A percentile compares a stretch with the other conserved stretches of the same genome.
These are phyloP conservation scores for Polygonum aviculare DNA, from an alignment of 148 eudicot genomes.

Conservation along the genomic window DNA sequence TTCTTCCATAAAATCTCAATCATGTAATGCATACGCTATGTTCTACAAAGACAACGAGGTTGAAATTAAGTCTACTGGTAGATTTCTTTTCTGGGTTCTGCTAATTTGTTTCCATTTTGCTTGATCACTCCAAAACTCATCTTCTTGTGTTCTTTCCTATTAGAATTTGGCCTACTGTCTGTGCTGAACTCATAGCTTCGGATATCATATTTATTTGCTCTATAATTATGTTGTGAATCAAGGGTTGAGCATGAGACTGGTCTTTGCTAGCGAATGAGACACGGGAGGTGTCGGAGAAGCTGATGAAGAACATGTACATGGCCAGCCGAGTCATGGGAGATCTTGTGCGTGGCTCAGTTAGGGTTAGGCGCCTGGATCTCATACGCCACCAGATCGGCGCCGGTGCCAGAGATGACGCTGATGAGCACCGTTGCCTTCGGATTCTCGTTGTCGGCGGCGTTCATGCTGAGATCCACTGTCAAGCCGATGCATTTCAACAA, in stretches of 20 bases:
- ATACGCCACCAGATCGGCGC: conserved; percentile 20
- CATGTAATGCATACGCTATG: too few species aligned
- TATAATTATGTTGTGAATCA: neutral
- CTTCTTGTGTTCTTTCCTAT: neutral
- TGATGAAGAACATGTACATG: conserved; percentile 25
- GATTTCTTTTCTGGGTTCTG: neutral
- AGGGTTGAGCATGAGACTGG: conserved; percentile 2
- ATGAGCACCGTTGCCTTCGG: conserved; percentile 55
- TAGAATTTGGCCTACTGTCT: neutral
- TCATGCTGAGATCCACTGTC: conserved; percentile 50
- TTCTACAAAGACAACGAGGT: neutral
- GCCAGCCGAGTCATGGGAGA: conserved; percentile 36
- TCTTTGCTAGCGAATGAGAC: conserved; percentile 44
- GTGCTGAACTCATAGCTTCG: neutral
- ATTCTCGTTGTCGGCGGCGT: conserved; percentile 61
- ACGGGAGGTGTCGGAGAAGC: conserved; percentile 18
- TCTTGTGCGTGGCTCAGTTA: conserved; percentile 45
- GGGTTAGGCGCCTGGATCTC: conserved; percentile 57
- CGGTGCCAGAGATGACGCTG: conserved; percentile 28
- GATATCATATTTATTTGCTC: neutral
- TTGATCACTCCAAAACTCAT: neutral
- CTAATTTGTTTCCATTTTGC: neutral
- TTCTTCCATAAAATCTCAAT: too few species aligned
- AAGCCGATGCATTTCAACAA: conserved; percentile 67
- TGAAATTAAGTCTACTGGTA: neutral